phyloP scores from a whole-genome alignment of 805 yeast species.

The Kregervanrija delftensis region DNA sequence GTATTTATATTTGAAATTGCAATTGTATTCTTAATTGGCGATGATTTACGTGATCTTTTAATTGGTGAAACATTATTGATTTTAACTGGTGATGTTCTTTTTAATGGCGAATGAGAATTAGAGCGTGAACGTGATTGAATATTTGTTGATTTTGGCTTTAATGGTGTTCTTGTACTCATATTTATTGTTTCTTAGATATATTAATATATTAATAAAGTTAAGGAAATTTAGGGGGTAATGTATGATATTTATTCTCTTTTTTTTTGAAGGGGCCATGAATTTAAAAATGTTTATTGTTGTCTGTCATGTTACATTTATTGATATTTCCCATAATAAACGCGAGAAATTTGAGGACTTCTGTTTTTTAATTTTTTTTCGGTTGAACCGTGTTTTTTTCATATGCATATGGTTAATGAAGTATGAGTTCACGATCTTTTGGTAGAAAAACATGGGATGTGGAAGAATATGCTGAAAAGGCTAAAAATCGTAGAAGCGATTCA shows the following conservation, averaged over 20 bases:
- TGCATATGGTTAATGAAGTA: background rate
- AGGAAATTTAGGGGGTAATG: too few relatives aligned
- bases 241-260: too few relatives aligned
- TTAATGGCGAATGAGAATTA: too few relatives aligned
- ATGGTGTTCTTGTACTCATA: slow-evolving; percentile 6
- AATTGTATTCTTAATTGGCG: slow-evolving; percentile 7
- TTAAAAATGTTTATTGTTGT: too few relatives aligned
- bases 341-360: too few relatives aligned
- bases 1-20: slow-evolving; percentile 2
- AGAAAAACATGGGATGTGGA: slow-evolving; percentile 69
- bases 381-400: background rate
- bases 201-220: background rate
- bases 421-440: slow-evolving; percentile 31
- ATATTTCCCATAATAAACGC: too few relatives aligned
- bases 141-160: slow-evolving; percentile 4
- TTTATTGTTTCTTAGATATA: background rate
- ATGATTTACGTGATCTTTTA: slow-evolving; percentile 1
- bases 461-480: slow-evolving; percentile 48
- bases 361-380: too few relatives aligned
- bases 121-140: background rate
- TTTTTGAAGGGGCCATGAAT: too few relatives aligned
- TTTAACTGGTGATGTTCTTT: slow-evolving; percentile 1
- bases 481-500: slow-evolving; percentile 14
- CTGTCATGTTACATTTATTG: too few relatives aligned
- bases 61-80: slow-evolving; percentile 3